Evolutionary conservation across 306 rosid genomes (phyloP), one percentile per base, ranked within the genome.

Genomic region (Macrotyloma uniflorum): DNA sequence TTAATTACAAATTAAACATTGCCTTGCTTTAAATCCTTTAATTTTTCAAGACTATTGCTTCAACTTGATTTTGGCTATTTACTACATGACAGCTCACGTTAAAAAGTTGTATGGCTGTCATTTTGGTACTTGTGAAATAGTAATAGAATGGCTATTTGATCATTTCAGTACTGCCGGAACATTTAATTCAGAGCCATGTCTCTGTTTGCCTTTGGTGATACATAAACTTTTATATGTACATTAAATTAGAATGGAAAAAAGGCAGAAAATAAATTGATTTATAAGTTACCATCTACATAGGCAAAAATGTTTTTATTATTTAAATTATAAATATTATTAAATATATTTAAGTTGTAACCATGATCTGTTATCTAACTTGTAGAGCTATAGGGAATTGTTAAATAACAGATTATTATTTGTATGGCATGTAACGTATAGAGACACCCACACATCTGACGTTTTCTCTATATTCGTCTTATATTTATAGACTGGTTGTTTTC

Each of bases 151-250:
- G 14, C 2, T 1, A 26, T 26, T 26, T 26, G 28, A 26, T 54
- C 36, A 19, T 58, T 74, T 18, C 55, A 57, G 15, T 74, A 26
- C 43, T n/a, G 20, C 19, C 46, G 4, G 35, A 32, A 16, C 70
- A 43, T 58, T 20, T 40, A 23, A 40, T 7, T 49, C 38, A 26
- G 32, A 22, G 23, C 28, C 28, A 26, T 26, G 28, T 26, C 28
- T 26, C 28, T 42, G 20, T 18, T 26, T 54, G 8, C 65, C 64
- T 54, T 22, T 46, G 46, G 58, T 80, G 47, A 50, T 71, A 79
- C 15, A 62, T 5, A 20, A 1, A 16, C 50, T 26, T 20, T 51
- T 19, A 4, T 28, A 50, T 35, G 11, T 49, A 24, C 49, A 63
- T 2, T 20, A 24, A 18, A 43, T 61, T 70, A 61, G 13, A 42